Conservation (phyloP, 2,329 filamentous ascomycete species). For the Ascomycota sp. region DNA sequence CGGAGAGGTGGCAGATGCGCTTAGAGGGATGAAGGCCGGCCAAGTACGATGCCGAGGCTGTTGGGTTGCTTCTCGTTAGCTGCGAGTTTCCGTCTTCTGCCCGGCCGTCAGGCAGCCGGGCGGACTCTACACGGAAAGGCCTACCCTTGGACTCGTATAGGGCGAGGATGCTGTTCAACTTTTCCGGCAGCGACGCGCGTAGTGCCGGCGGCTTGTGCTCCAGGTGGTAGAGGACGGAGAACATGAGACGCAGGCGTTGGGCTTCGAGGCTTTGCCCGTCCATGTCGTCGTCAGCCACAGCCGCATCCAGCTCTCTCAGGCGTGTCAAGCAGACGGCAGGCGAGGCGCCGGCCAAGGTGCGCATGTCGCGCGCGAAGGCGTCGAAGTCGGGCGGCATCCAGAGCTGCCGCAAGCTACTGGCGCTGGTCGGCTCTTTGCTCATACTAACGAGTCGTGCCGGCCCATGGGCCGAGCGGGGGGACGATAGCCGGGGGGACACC, state of each 20-base stretch:
- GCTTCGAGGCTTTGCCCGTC: conserved; percentile 6
- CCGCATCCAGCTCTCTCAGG: conserved; percentile 3
- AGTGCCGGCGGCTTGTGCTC: conserved; percentile 9
- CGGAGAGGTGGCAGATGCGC: conserved; percentile 24
- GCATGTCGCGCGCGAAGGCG: conserved; percentile 1
- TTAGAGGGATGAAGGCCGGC: conserved; percentile 19
- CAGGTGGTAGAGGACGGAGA: conserved; percentile 29
- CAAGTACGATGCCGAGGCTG: conserved; percentile 27
- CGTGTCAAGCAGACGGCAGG: conserved; percentile 3
- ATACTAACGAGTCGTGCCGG: neutral
- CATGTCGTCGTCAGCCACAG: neutral
- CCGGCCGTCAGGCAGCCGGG: neutral
- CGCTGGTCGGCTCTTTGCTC: neutral
- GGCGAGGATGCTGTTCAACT: conserved; percentile 17
- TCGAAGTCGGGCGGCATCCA: conserved; percentile 1
- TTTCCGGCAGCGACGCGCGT: neutral
- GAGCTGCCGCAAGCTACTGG: neutral
- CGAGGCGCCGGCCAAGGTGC: conserved; percentile 2
- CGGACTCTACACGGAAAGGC: neutral
- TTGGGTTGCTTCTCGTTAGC: conserved; percentile 1
- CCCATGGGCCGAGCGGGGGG: neutral
- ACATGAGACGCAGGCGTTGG: conserved; percentile 25
- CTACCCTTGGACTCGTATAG: conserved; percentile 29
- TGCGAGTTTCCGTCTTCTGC: neutral
- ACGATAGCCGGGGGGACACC: neutral